Conservation (phyloP, 2,329 filamentous ascomycete genomes). For the Exophiala sp. region DNA sequence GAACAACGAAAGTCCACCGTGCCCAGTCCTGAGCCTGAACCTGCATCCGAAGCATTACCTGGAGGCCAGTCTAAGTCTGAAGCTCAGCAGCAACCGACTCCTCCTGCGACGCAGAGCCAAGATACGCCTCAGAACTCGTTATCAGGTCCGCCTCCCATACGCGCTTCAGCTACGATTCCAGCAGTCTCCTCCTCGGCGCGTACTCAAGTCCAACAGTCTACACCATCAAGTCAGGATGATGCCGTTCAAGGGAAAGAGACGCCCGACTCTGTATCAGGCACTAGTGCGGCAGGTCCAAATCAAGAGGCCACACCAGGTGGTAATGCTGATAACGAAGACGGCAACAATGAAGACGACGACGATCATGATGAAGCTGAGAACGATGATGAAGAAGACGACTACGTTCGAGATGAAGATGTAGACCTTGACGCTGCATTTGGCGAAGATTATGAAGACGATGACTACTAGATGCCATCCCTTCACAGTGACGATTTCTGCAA, state of each 20-base stretch:
- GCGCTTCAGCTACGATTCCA: not conserved
- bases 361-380: slow-evolving; percentile 11
- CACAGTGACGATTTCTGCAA: no score
- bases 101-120: slow-evolving; percentile 1
- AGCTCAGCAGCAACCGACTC: not conserved
- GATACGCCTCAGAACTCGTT: no score
- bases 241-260: not conserved
- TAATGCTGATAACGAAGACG: slow-evolving; percentile 10
- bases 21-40: slow-evolving; percentile 3
- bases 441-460: slow-evolving; percentile 11
- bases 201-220: not conserved
- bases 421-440: slow-evolving; percentile 25
- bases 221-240: not conserved
- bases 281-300: not conserved
- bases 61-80: not conserved
- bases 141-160: not conserved
- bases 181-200: not conserved
- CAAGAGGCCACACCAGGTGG: slow-evolving; percentile 8
- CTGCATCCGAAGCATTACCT: not conserved
- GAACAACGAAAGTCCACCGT: not conserved
- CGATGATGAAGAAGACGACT: slow-evolving; percentile 12
- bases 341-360: slow-evolving; percentile 11
- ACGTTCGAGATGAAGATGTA: slow-evolving; percentile 7
- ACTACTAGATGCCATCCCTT: not conserved
- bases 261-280: not conserved